Evolutionary conservation across 495 filamentous ascomycete genomes (phyloP), one percentile per base, ranked within the genome.

Genomic region (Parathielavia appendiculata): DNA sequence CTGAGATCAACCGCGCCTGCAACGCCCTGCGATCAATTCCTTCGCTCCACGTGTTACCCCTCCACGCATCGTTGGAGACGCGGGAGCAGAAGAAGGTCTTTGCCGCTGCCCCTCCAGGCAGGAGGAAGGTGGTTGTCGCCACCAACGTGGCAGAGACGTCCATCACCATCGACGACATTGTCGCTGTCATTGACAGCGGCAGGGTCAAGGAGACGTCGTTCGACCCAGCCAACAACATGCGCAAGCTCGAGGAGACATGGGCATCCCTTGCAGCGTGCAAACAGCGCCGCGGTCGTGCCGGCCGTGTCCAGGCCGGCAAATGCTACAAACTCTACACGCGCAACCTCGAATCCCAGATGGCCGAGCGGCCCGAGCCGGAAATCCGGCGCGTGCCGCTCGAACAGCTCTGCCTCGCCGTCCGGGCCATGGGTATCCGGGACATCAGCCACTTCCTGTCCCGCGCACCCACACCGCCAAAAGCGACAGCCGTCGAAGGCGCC

Each of bases 71-170:
- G 9, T 82, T 98, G 14, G 84, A 89, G 54, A 89, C 92, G 19
- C 78, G 79, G 16, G 92, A 97, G 56, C 93, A 98, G 69, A 84
- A 85, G 17, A 83, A 84, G 45, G 93, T 98, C 5, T 98, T 98
- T 69, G 79, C 82, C 16, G 79, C 75, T 26, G 76, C 93, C 1
- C 91, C 93, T 0, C 70, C 70, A 20, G 91, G 90, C 1, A 90
- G 87, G 71, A 78, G 93, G 22, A 98, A 98, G 73, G 84, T 98
- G 40, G 86, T 98, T 22, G 88, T 89, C 12, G 88, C 93, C 1
- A 98, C 93, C 16, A 98, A 98, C 63, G 92, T 98, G 16, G 93
- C 93, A 3, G 93, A 98, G 69, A 98, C 93, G 0, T 97, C 93
- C 11, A 97, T 98, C 60, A 98, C 93, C 0, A 98, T 98, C 51